Percentiles rank a stretch among this genome's conserved stretches.
Evolutionary conservation across 352 stramenopile genomes (phyloP).

Genomic region (Pythium grandisporangium): DNA sequence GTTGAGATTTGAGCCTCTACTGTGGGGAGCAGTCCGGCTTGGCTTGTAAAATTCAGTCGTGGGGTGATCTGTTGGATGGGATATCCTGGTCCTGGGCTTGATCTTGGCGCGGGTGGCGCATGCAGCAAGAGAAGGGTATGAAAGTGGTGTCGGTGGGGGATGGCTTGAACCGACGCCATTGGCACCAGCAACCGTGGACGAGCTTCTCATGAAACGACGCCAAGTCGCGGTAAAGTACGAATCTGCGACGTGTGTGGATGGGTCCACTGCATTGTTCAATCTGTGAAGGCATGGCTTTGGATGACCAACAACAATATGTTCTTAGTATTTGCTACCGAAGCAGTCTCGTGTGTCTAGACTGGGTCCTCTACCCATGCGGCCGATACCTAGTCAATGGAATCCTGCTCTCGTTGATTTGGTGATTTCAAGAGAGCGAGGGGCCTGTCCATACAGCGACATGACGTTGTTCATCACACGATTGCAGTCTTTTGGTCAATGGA

Average conservation of each 20-base stretch:
- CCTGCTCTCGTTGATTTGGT: background rate
- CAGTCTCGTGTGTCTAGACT: background rate
- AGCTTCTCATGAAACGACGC: slow-evolving; percentile 6
- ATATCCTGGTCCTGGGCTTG: too few relatives aligned
- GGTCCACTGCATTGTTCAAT: too few relatives aligned
- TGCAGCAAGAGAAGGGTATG: background rate
- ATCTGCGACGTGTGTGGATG: slow-evolving; percentile 7
- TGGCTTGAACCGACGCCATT: background rate
- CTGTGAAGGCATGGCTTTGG: background rate
- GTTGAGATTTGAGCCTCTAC: too few relatives aligned
- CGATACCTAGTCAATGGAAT: too few relatives aligned
- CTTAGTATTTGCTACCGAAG: background rate
- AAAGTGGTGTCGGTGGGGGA: background rate
- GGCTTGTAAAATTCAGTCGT: too few relatives aligned
- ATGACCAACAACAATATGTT: background rate
- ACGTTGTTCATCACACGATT: slow-evolving; percentile 12
- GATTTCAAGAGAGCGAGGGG: slow-evolving; percentile 7
- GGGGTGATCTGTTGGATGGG: too few relatives aligned
- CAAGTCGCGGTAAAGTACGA: slow-evolving; percentile 1
- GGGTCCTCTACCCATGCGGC: background rate
- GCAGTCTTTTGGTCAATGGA: slow-evolving; percentile 10
- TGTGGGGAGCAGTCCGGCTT: too few relatives aligned
- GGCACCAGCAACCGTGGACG: background rate
- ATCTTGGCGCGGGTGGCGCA: too few relatives aligned
- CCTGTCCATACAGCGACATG: slow-evolving; percentile 12